Conservation (phyloP, 2,329 filamentous ascomycete genomes). For the Apiospora kogelbergensis region DNA sequence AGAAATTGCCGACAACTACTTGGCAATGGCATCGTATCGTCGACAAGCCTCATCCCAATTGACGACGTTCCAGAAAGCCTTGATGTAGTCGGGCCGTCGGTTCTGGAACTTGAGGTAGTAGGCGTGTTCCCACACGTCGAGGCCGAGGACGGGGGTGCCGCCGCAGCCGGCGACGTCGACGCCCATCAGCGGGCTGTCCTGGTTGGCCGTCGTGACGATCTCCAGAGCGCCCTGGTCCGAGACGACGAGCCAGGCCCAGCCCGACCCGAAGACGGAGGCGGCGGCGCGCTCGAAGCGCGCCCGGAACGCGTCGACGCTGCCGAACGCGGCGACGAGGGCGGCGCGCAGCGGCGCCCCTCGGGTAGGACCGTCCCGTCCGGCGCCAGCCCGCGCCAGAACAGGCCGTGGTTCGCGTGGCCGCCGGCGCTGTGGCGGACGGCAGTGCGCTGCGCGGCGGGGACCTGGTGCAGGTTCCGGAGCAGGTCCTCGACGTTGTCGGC, state of each 20-base stretch:
- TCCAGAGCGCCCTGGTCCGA: not conserved
- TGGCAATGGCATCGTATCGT: not conserved
- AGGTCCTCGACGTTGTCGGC: not conserved
- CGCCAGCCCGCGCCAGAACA: constrained; percentile 10
- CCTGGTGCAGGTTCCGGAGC: not conserved
- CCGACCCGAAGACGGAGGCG: constrained; percentile 4
- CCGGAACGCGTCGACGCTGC: not conserved
- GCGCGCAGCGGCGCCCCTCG: not conserved
- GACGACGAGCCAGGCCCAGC: constrained; percentile 8
- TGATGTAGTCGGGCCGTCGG: constrained; percentile 9
- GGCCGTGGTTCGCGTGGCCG: constrained; percentile 6
- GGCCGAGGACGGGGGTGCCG: not conserved
- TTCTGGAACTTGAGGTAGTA: constrained; percentile 9
- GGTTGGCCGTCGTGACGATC: not conserved
- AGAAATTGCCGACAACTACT: not conserved
- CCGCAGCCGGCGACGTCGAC: not conserved
- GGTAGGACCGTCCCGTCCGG: not conserved
- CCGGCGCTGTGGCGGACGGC: constrained; percentile 4
- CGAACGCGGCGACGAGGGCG: not conserved
- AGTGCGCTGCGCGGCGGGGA: not conserved
- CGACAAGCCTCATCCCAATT: constrained; percentile 8
- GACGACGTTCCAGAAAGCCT: constrained; percentile 9
- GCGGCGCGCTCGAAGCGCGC: not conserved
- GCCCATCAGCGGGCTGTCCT: constrained; percentile 8
- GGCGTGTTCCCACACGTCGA: constrained; percentile 9